Percentiles rank a stretch among this genome's conserved stretches.
phyloP scores from a whole-genome alignment of 805 yeast species.

The Yamadazyma takamatsuzukensis region DNA sequence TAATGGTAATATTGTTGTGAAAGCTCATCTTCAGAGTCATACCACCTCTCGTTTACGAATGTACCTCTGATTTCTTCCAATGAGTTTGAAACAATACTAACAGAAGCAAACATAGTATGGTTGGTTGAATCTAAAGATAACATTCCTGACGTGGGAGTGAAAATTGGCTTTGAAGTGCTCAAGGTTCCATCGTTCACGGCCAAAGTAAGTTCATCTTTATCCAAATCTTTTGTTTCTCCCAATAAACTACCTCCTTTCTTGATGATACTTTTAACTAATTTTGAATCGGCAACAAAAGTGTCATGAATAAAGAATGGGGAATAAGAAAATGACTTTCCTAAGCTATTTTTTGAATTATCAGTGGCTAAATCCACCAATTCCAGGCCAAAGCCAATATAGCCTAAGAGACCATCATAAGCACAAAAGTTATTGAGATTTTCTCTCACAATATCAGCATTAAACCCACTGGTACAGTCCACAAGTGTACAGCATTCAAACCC shows the following conservation, averaged over 20 bases:
- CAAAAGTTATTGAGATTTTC: constrained; percentile 8
- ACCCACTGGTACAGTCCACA: constrained; percentile 9
- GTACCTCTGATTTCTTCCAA: constrained; percentile 1
- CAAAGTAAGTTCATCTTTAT: constrained; percentile 1
- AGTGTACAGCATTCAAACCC: constrained; percentile 11
- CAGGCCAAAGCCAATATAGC: constrained; percentile 17
- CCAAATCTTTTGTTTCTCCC: background rate
- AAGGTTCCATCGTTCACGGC: constrained; percentile 4
- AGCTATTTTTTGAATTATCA: too few species aligned
- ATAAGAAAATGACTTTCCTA: too few species aligned
- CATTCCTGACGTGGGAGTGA: constrained; percentile 6
- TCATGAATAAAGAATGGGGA: background rate
- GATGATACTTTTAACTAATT: background rate
- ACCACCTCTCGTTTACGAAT: constrained; percentile 4
- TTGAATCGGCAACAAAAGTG: background rate
- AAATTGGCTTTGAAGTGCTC: background rate
- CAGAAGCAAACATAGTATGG: constrained; percentile 3
- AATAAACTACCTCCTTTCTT: background rate
- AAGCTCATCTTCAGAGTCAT: constrained; percentile 5
- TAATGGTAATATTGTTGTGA: constrained; percentile 6
- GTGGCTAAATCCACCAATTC: constrained; percentile 5
- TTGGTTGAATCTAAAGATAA: constrained; percentile 2
- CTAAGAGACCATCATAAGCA: constrained; percentile 18
- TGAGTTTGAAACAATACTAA: constrained; percentile 1
- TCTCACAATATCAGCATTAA: constrained; percentile 4